phyloP scores from a whole-genome alignment of 768 basidiomycete genomes.

The Amanita jacksonii region DNA sequence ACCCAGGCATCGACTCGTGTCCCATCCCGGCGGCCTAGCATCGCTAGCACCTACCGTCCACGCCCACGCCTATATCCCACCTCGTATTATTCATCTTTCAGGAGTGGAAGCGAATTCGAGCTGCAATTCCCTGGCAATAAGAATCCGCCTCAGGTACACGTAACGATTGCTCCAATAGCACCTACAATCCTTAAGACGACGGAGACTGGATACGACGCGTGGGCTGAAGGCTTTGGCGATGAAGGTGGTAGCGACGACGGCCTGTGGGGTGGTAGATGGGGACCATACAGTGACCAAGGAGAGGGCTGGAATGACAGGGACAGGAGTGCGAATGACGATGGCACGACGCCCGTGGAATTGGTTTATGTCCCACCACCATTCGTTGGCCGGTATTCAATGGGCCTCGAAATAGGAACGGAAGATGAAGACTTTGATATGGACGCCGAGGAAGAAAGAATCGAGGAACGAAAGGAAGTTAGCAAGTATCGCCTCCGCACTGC shows the following conservation, averaged over 20 bases:
- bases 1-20: conserved; percentile 7
- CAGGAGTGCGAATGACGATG: conserved; percentile 11
- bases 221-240: conserved; percentile 41
- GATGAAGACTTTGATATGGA: conserved; percentile 15
- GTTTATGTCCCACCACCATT: conserved; percentile 55
- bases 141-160: conserved; percentile 19
- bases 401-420: conserved; percentile 14
- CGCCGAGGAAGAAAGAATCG: conserved; percentile 16
- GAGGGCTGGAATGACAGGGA: conserved; percentile 11
- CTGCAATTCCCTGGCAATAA: conserved; percentile 10
- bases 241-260: conserved; percentile 31
- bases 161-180: conserved; percentile 40
- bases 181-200: conserved; percentile 82
- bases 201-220: conserved; percentile 34
- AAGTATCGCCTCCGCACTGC: not conserved
- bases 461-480: conserved; percentile 7
- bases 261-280: conserved; percentile 17
- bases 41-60: conserved; percentile 19
- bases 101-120: conserved; percentile 7
- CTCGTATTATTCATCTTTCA: conserved; percentile 15
- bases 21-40: conserved; percentile 13
- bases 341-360: conserved; percentile 51
- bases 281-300: conserved; percentile 10
- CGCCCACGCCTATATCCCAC: conserved; percentile 17
- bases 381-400: conserved; percentile 26